Percentiles rank a stretch among this genome's conserved stretches.
Evolutionary conservation across 1,139 yeast genomes (phyloP).

Genomic region (Zygoascus hellenicus): DNA sequence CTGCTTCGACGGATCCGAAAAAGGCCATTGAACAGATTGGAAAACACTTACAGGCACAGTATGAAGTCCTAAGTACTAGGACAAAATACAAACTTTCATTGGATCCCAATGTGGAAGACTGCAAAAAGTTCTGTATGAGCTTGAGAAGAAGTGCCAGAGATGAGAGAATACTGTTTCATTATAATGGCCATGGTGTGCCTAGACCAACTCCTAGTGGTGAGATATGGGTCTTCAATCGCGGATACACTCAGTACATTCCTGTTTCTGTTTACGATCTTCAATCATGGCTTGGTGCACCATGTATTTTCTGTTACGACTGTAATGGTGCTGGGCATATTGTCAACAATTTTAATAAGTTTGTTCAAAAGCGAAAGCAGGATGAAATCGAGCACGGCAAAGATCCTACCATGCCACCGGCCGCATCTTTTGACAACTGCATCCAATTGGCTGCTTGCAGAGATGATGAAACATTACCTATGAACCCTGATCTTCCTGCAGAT

Average conservation of each 20-base stretch:
- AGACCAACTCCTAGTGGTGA: conserved; percentile 98
- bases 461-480: conserved; percentile 83
- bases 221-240: conserved; percentile 96
- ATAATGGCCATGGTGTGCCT: conserved; percentile 98
- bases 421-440: conserved; percentile 78
- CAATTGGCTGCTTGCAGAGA: conserved; percentile 91
- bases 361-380: conserved; percentile 83
- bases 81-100: conserved; percentile 86
- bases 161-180: conserved; percentile 78
- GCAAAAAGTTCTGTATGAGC: conserved; percentile 85
- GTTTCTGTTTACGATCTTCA: conserved; percentile 89
- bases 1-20: conserved; percentile 75
- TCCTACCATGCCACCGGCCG: conserved; percentile 43
- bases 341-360: conserved; percentile 81
- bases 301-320: conserved; percentile 91
- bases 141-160: conserved; percentile 88
- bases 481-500: conserved; percentile 95
- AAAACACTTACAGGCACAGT: conserved; percentile 77
- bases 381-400: conserved; percentile 40
- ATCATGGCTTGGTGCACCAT: conserved; percentile 97
- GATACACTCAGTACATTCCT: conserved; percentile 96
- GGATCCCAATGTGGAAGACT: conserved; percentile 95
- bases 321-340: conserved; percentile 93
- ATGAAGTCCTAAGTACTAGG: conserved; percentile 80
- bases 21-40: conserved; percentile 92